A percentile compares a stretch with the other conserved stretches of the same genome.
Evolutionary conservation across 148 eudicot genomes (phyloP).

Genomic region (Gaultheria prostrata): DNA sequence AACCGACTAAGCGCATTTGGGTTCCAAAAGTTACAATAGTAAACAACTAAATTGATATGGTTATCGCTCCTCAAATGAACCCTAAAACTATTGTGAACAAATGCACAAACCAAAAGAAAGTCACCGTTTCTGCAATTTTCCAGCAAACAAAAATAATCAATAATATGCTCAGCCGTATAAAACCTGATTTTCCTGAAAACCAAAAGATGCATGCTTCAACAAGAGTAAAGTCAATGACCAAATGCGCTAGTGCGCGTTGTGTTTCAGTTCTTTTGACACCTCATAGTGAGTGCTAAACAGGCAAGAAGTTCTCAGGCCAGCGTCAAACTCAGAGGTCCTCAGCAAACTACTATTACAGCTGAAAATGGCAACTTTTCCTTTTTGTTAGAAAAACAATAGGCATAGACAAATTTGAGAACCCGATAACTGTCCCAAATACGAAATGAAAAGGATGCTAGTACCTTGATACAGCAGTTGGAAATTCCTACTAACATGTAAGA

Average conservation of each 20-base stretch:
- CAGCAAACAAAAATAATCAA: neutral
- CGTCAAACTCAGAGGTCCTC: neutral
- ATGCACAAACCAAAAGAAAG: neutral
- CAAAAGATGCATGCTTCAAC: constrained; percentile 1
- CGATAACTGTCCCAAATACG: neutral
- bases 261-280: neutral
- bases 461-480: neutral
- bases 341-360: neutral
- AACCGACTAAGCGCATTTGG: neutral
- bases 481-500: neutral
- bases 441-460: neutral
- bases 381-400: neutral
- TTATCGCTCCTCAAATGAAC: neutral
- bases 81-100: neutral
- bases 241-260: neutral
- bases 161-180: neutral
- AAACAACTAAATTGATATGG: neutral
- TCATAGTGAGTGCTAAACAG: neutral
- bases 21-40: neutral
- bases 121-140: neutral
- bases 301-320: neutral
- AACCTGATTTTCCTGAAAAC: neutral
- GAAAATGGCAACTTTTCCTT: neutral
- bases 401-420: neutral
- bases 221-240: neutral